These are phyloP conservation scores for Stagonosporopsis vannaccii DNA, from an alignment of 2,329 filamentous ascomycete species.

Conservation along the genomic window DNA sequence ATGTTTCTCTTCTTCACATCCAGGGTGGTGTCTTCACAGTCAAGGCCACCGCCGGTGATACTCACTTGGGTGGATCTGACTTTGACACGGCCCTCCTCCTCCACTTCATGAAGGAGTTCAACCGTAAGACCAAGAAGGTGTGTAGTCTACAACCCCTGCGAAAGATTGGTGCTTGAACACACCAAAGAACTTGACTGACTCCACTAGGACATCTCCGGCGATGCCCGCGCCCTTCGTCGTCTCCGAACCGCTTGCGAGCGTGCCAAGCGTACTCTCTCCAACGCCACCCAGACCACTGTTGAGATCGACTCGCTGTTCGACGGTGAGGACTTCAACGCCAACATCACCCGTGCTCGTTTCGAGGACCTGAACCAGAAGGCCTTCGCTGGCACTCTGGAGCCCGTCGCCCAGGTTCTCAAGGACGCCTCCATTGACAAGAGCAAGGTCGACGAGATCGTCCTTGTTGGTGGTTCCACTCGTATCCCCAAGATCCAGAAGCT, in stretches of 20 bases:
- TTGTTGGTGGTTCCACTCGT: conserved; percentile 98
- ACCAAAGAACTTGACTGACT: neutral
- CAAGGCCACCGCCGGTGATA: conserved; percentile 97
- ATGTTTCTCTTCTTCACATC: conserved; percentile 99
- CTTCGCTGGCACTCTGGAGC: conserved; percentile 91
- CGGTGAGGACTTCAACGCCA: conserved; percentile 95
- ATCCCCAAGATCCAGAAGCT: conserved; percentile 99
- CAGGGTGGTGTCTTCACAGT: conserved; percentile 99
- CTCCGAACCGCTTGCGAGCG: conserved; percentile 98
- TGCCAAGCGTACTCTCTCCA: conserved; percentile 98
- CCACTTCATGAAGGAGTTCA: conserved; percentile 96
- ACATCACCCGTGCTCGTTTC: conserved; percentile 98
- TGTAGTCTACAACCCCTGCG: neutral
- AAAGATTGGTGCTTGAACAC: neutral
- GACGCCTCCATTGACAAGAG: conserved; percentile 87
- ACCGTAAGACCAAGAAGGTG: conserved; percentile 66
- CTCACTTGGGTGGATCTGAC: conserved; percentile 93
- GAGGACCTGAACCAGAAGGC: conserved; percentile 97
- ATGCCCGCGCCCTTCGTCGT: conserved; percentile 92
- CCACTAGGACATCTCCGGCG: conserved; percentile 68
- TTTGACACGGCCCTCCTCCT: conserved; percentile 97
- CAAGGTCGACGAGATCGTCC: conserved; percentile 96
- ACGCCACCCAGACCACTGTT: conserved; percentile 94
- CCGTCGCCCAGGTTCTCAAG: conserved; percentile 95
- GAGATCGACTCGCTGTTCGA: conserved; percentile 99